Conservation (phyloP, 257 asterid genomes). For the Handroanthus guayacan region DNA sequence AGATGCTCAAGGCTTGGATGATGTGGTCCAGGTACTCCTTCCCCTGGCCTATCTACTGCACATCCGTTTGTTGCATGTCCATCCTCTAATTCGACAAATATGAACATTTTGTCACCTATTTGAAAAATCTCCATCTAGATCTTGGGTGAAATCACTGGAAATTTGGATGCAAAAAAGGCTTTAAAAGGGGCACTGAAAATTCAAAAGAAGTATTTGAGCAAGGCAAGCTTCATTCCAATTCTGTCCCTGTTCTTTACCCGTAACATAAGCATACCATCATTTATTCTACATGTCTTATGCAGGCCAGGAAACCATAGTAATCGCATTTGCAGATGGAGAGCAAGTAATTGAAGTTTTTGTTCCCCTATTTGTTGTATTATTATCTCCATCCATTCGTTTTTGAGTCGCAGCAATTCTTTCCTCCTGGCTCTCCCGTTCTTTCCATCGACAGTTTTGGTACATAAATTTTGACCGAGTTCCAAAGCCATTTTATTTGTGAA, state of each 20-base stretch:
- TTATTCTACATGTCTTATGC: slow-evolving; percentile 46
- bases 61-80: neutral
- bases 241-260: neutral
- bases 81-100: slow-evolving; percentile 6
- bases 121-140: slow-evolving; percentile 52
- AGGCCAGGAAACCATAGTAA: slow-evolving; percentile 63
- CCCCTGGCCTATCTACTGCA: neutral
- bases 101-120: neutral
- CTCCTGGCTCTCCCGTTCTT: slow-evolving; percentile 10
- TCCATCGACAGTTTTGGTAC: slow-evolving; percentile 22
- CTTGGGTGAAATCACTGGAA: slow-evolving; percentile 91
- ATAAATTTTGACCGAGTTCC: slow-evolving; percentile 26
- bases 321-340: neutral
- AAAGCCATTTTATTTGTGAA: neutral
- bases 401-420: slow-evolving; percentile 9
- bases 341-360: neutral
- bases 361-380: slow-evolving; percentile 2
- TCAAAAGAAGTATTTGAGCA: slow-evolving; percentile 88
- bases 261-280: neutral
- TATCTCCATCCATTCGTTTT: neutral
- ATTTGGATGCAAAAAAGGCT: slow-evolving; percentile 89
- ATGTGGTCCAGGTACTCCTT: slow-evolving; percentile 73
- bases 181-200: slow-evolving; percentile 73
- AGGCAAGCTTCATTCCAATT: slow-evolving; percentile 54
- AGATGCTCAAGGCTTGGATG: slow-evolving; percentile 97